Evolutionary conservation across 2,329 filamentous ascomycete species (phyloP), one percentile per base, ranked within the genome.

Genomic region (Clarireedia monteithiana): DNA sequence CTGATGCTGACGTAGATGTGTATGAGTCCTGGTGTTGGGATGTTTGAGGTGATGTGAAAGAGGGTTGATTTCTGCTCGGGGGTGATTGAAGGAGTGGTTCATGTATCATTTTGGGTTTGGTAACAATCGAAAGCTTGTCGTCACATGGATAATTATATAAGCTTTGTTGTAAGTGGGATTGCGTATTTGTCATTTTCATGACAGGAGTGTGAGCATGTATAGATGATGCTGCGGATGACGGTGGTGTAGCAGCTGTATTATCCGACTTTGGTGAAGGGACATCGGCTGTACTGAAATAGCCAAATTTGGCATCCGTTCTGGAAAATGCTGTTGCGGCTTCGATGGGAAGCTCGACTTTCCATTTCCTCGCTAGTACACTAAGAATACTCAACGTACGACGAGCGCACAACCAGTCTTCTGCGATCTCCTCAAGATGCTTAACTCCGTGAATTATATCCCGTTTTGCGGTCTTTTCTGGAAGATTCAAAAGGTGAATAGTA

Each of bases 371-470:
- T 12, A 95, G 81, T 4, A 95, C 83, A 62, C 87, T 91, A 45
- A 99, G 77, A 48, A 97, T 95, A 58, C 84, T 83, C 6, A 97
- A 77, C 0, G 91, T 92, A 12, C 92, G 82, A 53, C 91, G 81
- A 9, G 91, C 92, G 65, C 91, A 94, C 0, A 91, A 81, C 94
- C 94, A 99, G 64, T 91, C 87, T 69, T 96, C 91, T 0, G 90
- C 90, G 64, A 99, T 96, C 67, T 97, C 92, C 70, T 97, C 92
- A 1, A 97, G 80, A 60, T 96, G 89, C 66, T 89, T 92, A 45
- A 96, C 80, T 1, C 92, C 91, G 64, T 96, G 91, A 4, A 89
- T 86, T 44, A 99, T 89, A 70, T 97, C 92, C 64, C 92, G 78
- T 65, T 84, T 86, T 4, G 94, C 90, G 30, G 89, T 94, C 73